Evolutionary conservation across 1,284 basidiomycete species (phyloP).

Genomic region (Caloboletus firmus): DNA sequence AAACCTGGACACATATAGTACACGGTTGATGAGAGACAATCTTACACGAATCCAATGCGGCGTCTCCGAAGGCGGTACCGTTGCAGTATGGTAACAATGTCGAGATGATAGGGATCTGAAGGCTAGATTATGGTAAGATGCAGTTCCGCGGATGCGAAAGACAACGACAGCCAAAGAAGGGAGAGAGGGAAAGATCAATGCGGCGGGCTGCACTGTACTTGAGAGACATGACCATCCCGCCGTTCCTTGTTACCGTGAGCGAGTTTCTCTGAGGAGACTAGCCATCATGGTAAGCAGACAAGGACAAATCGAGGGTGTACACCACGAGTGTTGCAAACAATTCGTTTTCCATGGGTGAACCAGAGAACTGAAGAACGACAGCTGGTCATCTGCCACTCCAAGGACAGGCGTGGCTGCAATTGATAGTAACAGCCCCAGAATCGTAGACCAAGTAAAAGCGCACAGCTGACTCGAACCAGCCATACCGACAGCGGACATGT

Average conservation of each 20-base stretch:
- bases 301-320: not conserved
- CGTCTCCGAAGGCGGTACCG: constrained; percentile 12
- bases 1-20: not conserved
- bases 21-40: constrained; percentile 7
- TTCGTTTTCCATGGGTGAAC: not conserved
- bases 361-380: not conserved
- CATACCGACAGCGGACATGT: not conserved
- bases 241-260: not conserved
- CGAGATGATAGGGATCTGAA: constrained; percentile 4
- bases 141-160: constrained; percentile 8
- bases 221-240: not conserved
- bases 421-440: not conserved
- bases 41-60: not conserved
- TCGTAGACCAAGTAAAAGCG: not conserved
- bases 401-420: not conserved
- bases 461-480: not conserved
- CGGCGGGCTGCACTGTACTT: not conserved
- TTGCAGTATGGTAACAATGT: constrained; percentile 10
- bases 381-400: not conserved
- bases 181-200: not conserved
- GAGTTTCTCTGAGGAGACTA: not conserved
- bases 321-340: not conserved
- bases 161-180: not conserved
- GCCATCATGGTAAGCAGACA: not conserved
- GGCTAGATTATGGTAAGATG: not conserved